Percentiles rank a stretch among this genome's conserved stretches.
Evolutionary conservation across 129 eudicot genomes (phyloP).

Genomic region (Chrysanthemum lavandulifolium): DNA sequence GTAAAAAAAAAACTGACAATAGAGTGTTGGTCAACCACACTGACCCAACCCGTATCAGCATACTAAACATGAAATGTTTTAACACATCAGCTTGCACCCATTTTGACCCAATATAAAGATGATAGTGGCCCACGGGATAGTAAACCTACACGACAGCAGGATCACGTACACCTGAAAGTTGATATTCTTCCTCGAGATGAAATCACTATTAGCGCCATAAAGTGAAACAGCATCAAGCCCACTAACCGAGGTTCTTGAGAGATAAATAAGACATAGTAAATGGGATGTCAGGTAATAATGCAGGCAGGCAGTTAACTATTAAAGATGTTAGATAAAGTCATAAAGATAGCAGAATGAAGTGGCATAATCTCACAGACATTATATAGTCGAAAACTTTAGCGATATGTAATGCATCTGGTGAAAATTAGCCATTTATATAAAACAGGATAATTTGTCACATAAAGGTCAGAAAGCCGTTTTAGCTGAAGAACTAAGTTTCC

Average conservation of each 20-base stretch:
- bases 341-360: neutral
- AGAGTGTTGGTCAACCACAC: too few species aligned
- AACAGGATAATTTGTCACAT: too few species aligned
- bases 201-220: conserved; percentile 47
- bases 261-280: conserved; percentile 11
- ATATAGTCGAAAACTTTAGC: too few species aligned
- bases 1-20: too few species aligned
- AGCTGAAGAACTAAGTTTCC: too few species aligned
- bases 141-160: conserved; percentile 73
- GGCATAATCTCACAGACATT: neutral
- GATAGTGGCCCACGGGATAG: conserved; percentile 8
- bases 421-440: too few species aligned
- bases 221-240: conserved; percentile 66
- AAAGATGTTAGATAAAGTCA: too few species aligned
- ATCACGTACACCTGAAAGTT: conserved; percentile 93
- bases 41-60: too few species aligned
- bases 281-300: neutral
- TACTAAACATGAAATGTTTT: too few species aligned
- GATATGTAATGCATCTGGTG: too few species aligned
- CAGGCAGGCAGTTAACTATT: too few species aligned
- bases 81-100: neutral
- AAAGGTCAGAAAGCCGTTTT: too few species aligned
- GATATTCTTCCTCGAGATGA: conserved; percentile 72
- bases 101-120: neutral
- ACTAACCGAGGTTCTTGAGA: conserved; percentile 89